Conservation (phyloP, 2,329 filamentous ascomycete species). For the Ceratocystis cubensis region DNA sequence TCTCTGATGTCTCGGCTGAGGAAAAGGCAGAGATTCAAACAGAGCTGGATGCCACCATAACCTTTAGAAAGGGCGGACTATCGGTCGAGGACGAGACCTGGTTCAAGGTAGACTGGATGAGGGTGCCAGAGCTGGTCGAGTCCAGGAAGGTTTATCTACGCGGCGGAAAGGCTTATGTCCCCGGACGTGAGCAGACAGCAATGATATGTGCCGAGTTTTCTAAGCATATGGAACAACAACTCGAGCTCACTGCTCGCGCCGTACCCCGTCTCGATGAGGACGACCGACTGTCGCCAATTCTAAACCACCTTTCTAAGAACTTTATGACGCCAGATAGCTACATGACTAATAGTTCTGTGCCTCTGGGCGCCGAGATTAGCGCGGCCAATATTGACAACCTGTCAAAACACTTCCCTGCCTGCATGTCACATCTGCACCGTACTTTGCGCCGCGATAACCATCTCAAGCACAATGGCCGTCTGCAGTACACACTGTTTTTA, state of each 20-base stretch:
- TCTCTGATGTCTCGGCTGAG: slow-evolving; percentile 67
- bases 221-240: slow-evolving; percentile 60
- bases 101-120: slow-evolving; percentile 95
- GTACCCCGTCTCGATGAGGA: slow-evolving; percentile 91
- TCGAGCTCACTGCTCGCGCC: slow-evolving; percentile 85
- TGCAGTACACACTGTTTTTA: slow-evolving; percentile 92
- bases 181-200: slow-evolving; percentile 70
- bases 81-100: slow-evolving; percentile 65
- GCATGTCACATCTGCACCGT: slow-evolving; percentile 85
- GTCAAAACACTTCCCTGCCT: slow-evolving; percentile 73
- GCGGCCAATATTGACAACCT: slow-evolving; percentile 70
- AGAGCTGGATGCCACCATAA: slow-evolving; percentile 38
- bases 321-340: slow-evolving; percentile 83
- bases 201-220: slow-evolving; percentile 86
- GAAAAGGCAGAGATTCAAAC: slow-evolving; percentile 56
- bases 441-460: slow-evolving; percentile 78
- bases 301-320: slow-evolving; percentile 77
- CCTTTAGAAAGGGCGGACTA: slow-evolving; percentile 30
- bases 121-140: slow-evolving; percentile 82
- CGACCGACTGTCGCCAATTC: slow-evolving; percentile 62
- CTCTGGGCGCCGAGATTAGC: slow-evolving; percentile 58
- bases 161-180: slow-evolving; percentile 81
- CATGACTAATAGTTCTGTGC: slow-evolving; percentile 52
- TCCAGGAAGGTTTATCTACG: slow-evolving; percentile 61
- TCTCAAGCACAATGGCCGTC: slow-evolving; percentile 80